Evolutionary conservation across 805 yeast genomes (phyloP), one percentile per base, ranked within the genome.

Genomic region (Saturnispora sanitii): DNA sequence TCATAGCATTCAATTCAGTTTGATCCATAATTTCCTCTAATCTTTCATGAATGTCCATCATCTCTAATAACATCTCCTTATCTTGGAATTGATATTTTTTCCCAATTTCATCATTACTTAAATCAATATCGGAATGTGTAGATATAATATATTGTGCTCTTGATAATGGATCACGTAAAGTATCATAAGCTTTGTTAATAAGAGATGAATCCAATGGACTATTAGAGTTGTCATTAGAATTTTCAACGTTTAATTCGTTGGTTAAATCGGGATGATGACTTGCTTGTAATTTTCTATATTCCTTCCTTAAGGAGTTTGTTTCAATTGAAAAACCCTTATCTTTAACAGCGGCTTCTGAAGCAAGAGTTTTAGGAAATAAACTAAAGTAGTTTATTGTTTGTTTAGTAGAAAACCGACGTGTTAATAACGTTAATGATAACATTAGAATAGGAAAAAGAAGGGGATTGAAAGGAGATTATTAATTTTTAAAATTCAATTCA

Each of bases 1-100:
- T 66, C 31, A 86, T 53, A 0, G 50, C 58, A 1, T 60, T 69
- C 25, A 84, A 65, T 36, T 84, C 95, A 2, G 67, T 61, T 38
- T 75, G 81, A 39, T 60, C 62, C 1, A 65, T 62, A 4, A 85
- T 79, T 48, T 75, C 75, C 45, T 84, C 94, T 43, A 88, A 63
- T 32, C 75, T 72, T 58, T 90, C 98, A 56, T 88, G 92, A 4
- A 85, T 76, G 48, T 86, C 94, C 61, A 90, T 65, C 18, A 90
- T 82, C 33, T 75, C 75, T 79, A 85, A 73, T 31, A 90, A 62
- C 53, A 84, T 62, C 13, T 65, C 70, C 43, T 79, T 75, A 43
- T 61, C 64, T 44, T 60, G 52, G 40, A 60, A 56, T 35, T 62
- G 63, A 27, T 52, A 53, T 26, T 49, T 54, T 43, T 67, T 68